phyloP scores from a whole-genome alignment of 805 yeast genomes.

The Cyberlindnera saturnus region DNA sequence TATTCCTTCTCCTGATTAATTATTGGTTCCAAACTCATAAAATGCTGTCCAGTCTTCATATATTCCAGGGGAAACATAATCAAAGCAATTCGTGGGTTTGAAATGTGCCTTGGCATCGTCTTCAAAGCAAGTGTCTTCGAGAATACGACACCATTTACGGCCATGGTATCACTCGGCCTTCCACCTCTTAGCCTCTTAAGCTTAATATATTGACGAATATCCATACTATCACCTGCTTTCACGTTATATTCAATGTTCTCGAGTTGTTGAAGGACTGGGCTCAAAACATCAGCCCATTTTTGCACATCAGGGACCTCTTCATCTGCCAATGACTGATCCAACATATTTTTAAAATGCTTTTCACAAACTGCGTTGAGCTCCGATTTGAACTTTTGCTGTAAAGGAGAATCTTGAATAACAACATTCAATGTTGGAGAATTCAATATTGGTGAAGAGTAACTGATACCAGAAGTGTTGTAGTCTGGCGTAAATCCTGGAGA shows the following conservation, averaged over 20 bases:
- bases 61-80: constrained; percentile 89
- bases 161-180: constrained; percentile 46
- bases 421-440: constrained; percentile 2
- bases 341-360: constrained; percentile 42
- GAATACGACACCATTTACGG: constrained; percentile 75
- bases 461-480: neutral
- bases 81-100: constrained; percentile 70
- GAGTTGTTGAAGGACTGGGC: constrained; percentile 45
- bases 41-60: constrained; percentile 66
- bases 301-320: constrained; percentile 44
- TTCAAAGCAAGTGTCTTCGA: constrained; percentile 79
- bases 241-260: constrained; percentile 56
- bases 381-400: constrained; percentile 7
- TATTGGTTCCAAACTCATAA: constrained; percentile 77
- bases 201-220: constrained; percentile 84
- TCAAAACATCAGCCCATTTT: constrained; percentile 55
- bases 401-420: neutral
- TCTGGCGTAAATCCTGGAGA: neutral
- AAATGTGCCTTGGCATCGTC: constrained; percentile 61
- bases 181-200: constrained; percentile 84
- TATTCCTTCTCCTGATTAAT: constrained; percentile 85
- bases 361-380: constrained; percentile 32
- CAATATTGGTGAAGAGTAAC: constrained; percentile 1
- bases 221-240: constrained; percentile 65
- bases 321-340: constrained; percentile 57